phyloP scores from a whole-genome alignment of 208 protist genomes.

The Willaertia magna region DNA sequence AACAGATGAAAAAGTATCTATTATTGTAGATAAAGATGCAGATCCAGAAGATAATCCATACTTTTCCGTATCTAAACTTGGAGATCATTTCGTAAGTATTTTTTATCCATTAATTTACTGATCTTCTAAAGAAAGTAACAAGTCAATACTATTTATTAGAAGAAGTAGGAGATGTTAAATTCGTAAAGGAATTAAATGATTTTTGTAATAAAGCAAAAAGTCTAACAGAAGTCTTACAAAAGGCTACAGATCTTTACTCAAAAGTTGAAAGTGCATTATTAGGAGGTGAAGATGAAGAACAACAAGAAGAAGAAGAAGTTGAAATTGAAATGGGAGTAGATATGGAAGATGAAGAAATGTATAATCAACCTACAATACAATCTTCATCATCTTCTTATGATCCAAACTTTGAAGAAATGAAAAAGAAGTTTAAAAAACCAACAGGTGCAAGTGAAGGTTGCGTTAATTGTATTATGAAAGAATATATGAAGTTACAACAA shows the following conservation, averaged over 20 bases:
- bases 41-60: not conserved
- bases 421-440: slow-evolving; percentile 16
- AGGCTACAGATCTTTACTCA: not conserved
- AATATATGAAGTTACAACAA: slow-evolving; percentile 16
- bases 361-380: not conserved
- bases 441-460: slow-evolving; percentile 7
- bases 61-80: not conserved
- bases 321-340: slow-evolving; percentile 6
- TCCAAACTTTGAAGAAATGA: slow-evolving; percentile 9
- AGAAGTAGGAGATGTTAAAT: not conserved
- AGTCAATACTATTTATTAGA: not conserved
- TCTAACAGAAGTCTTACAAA: not conserved
- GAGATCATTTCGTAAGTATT: not conserved
- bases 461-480: slow-evolving; percentile 22
- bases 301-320: slow-evolving; percentile 22
- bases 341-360: not conserved
- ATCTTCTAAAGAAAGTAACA: not conserved
- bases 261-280: not conserved
- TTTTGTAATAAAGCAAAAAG: not conserved
- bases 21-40: not conserved
- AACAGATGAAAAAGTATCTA: not conserved
- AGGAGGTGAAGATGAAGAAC: not conserved
- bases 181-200: not conserved
- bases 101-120: not conserved
- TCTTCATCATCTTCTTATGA: not conserved